A percentile compares a stretch with the other conserved stretches of the same genome.
These are phyloP conservation scores for Amanita polypyramis DNA, from an alignment of 768 basidiomycete genomes.

Conservation along the genomic window DNA sequence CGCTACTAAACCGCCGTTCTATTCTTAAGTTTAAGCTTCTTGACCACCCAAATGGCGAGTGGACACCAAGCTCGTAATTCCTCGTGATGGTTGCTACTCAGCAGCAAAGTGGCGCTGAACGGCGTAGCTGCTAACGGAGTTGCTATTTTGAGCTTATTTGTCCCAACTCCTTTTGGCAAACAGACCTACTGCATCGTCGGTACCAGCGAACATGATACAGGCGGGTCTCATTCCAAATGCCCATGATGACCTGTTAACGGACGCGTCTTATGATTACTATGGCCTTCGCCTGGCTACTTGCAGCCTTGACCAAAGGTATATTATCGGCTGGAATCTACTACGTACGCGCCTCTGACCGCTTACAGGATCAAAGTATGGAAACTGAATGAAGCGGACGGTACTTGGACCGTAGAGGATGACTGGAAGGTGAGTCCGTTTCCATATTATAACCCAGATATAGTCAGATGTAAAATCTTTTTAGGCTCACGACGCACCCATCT, in stretches of 20 bases:
- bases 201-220: constrained; percentile 48
- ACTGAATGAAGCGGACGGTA: constrained; percentile 58
- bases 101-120: not conserved
- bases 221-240: constrained; percentile 71
- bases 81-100: not conserved
- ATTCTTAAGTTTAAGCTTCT: not conserved
- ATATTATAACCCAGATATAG: not conserved
- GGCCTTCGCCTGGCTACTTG: constrained; percentile 75
- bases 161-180: not conserved
- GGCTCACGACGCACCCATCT: constrained; percentile 93
- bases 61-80: not conserved
- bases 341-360: constrained; percentile 8
- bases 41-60: too few relatives aligned
- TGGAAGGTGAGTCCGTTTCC: constrained; percentile 61
- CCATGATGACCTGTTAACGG: constrained; percentile 75
- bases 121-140: not conserved
- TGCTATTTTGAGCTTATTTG: not conserved
- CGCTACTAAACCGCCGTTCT: not conserved
- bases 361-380: constrained; percentile 80
- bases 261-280: constrained; percentile 87
- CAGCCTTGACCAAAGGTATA: constrained; percentile 71
- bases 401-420: constrained; percentile 75
- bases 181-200: not conserved
- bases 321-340: constrained; percentile 5
- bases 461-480: constrained; percentile 22